Percentiles rank a stretch among this genome's conserved stretches.
These are phyloP conservation scores for Aspergillus egyptiacus DNA, from an alignment of 495 filamentous ascomycete genomes.

Conservation along the genomic window DNA sequence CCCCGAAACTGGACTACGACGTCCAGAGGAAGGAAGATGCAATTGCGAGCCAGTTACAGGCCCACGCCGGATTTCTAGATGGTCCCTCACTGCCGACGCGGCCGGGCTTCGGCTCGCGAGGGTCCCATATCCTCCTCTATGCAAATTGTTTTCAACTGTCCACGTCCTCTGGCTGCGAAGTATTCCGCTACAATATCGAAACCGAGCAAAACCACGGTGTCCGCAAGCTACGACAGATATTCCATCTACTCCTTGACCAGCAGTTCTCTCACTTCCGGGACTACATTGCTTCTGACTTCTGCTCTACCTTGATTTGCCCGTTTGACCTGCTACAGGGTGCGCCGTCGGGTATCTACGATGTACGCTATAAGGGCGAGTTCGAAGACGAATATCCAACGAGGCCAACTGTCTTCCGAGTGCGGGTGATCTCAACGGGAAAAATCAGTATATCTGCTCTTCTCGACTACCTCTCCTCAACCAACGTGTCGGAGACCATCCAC, in stretches of 20 bases:
- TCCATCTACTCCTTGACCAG: background rate
- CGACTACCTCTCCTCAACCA: slow-evolving; percentile 47
- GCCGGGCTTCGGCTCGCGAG: background rate
- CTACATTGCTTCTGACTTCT: background rate
- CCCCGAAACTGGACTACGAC: too few relatives aligned
- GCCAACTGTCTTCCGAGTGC: background rate
- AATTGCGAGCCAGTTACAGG: background rate
- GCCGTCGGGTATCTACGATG: background rate
- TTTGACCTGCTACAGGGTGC: background rate
- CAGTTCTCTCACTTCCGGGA: background rate
- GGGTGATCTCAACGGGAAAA: background rate
- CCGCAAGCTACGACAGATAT: background rate
- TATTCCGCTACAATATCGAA: slow-evolving; percentile 2
- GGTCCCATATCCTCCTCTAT: background rate
- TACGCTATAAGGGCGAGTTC: background rate
- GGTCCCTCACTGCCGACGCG: background rate
- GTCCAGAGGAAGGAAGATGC: too few relatives aligned
- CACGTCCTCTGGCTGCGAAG: background rate
- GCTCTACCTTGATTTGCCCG: background rate
- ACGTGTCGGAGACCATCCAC: slow-evolving; percentile 30
- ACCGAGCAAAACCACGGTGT: background rate
- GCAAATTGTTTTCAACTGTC: slow-evolving; percentile 4
- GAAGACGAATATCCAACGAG: background rate
- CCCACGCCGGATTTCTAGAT: background rate
- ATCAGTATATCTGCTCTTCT: slow-evolving; percentile 30